Percentiles rank a stretch among this genome's conserved stretches.
Evolutionary conservation across 2,329 filamentous ascomycete genomes (phyloP).

Genomic region (Lecanicillium sp.): DNA sequence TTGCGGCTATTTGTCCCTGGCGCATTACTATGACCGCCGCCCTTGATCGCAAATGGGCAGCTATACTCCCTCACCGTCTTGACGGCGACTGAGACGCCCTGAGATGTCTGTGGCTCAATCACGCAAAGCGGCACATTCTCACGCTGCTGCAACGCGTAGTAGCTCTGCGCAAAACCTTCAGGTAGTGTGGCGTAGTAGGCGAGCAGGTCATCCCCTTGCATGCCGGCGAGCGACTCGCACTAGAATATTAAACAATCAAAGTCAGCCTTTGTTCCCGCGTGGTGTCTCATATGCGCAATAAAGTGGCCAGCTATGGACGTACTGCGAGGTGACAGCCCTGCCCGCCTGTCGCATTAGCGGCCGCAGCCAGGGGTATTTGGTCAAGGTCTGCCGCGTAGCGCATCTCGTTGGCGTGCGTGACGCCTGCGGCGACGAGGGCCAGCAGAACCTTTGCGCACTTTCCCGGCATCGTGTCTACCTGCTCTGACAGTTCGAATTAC

Average conservation of each 20-base stretch:
- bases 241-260: background rate
- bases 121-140: background rate
- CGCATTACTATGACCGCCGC: constrained; percentile 4
- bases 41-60: constrained; percentile 4
- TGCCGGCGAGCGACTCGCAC: background rate
- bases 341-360: too few species aligned
- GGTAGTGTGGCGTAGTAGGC: background rate
- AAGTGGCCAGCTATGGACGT: too few species aligned
- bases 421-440: too few species aligned
- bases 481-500: too few species aligned
- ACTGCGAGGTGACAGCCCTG: too few species aligned
- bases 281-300: too few species aligned
- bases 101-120: background rate
- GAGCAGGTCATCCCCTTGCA: background rate
- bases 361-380: too few species aligned
- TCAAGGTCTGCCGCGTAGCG: too few species aligned
- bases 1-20: background rate
- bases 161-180: background rate
- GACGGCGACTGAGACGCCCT: background rate
- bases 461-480: too few species aligned
- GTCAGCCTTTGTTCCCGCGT: too few species aligned
- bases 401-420: too few species aligned
- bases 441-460: too few species aligned
- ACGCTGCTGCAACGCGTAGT: constrained; percentile 4
- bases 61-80: background rate